Conservation (phyloP, 495 filamentous ascomycete genomes). For the Cercophora newfieldiana region DNA sequence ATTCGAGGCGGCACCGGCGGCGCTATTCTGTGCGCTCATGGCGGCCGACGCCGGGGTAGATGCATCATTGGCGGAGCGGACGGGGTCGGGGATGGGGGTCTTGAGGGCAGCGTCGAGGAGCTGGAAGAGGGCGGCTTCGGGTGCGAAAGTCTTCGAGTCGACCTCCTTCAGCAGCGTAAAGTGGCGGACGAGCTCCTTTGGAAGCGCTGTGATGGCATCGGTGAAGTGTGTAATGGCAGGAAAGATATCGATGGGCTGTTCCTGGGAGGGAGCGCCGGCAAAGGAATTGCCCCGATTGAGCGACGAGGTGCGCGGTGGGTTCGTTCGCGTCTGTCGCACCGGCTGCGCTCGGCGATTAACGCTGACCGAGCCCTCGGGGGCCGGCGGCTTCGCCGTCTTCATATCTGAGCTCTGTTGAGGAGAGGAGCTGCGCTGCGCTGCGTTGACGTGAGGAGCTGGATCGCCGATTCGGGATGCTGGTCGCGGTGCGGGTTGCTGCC, state of each 20-base stretch:
- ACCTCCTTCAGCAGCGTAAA: conserved; percentile 95
- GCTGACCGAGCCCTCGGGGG: conserved; percentile 40
- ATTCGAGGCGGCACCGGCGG: conserved; percentile 35
- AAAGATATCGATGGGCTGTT: conserved; percentile 67
- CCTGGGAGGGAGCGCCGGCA: conserved; percentile 41
- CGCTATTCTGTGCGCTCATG: conserved; percentile 47
- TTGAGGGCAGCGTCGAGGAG: conserved; percentile 67
- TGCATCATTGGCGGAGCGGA: conserved; percentile 42
- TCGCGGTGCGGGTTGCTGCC: neutral
- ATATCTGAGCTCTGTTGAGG: conserved; percentile 31
- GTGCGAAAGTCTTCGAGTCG: conserved; percentile 85
- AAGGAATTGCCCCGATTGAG: conserved; percentile 47
- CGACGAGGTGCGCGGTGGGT: conserved; percentile 50
- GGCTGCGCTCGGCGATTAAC: conserved; percentile 59
- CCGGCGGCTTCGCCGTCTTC: conserved; percentile 53
- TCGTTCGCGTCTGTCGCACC: conserved; percentile 59
- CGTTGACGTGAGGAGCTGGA: neutral
- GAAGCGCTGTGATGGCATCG: conserved; percentile 87
- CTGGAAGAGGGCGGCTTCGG: conserved; percentile 68
- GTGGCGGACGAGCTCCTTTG: conserved; percentile 90
- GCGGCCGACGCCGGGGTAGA: conserved; percentile 44
- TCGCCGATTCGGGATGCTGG: neutral
- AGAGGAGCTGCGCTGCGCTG: neutral
- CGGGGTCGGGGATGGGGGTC: conserved; percentile 50
- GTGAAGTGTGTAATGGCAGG: conserved; percentile 94